Conservation (phyloP, 257 asterid species). For the Linderniella brevidens region DNA sequence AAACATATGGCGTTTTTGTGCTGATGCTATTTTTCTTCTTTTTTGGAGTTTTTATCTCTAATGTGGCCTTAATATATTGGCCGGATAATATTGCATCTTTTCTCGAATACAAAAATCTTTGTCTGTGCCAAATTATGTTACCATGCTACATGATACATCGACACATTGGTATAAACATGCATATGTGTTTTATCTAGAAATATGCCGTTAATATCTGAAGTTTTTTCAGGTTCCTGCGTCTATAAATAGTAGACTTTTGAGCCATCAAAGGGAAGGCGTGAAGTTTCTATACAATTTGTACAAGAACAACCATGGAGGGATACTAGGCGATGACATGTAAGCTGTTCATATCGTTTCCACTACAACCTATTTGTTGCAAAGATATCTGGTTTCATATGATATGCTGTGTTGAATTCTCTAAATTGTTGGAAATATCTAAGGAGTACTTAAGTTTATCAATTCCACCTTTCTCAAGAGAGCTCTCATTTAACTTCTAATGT, state of each 20-base stretch:
- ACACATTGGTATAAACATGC: constrained; percentile 3
- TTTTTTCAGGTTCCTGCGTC: constrained; percentile 75
- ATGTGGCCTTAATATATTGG: too few species aligned
- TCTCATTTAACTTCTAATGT: neutral
- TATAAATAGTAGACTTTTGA: constrained; percentile 79
- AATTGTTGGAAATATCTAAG: too few species aligned
- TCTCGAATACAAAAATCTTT: neutral
- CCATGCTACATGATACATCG: neutral
- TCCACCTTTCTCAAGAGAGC: too few species aligned
- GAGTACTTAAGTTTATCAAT: too few species aligned
- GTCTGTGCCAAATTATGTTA: neutral
- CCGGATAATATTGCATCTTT: too few species aligned
- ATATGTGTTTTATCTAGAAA: neutral
- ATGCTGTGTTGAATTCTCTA: too few species aligned
- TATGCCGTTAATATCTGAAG: neutral
- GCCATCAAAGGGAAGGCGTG: constrained; percentile 84
- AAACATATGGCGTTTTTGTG: neutral
- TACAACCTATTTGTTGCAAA: too few species aligned
- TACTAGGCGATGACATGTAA: constrained; percentile 94
- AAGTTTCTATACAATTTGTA: constrained; percentile 62
- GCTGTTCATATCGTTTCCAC: constrained; percentile 12
- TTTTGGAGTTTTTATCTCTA: too few species aligned
- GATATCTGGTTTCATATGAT: too few species aligned
- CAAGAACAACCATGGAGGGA: constrained; percentile 83
- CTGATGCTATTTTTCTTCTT: too few species aligned